Evolutionary conservation across 805 yeast genomes (phyloP), one percentile per base, ranked within the genome.

Genomic region (Lachancea cidri): DNA sequence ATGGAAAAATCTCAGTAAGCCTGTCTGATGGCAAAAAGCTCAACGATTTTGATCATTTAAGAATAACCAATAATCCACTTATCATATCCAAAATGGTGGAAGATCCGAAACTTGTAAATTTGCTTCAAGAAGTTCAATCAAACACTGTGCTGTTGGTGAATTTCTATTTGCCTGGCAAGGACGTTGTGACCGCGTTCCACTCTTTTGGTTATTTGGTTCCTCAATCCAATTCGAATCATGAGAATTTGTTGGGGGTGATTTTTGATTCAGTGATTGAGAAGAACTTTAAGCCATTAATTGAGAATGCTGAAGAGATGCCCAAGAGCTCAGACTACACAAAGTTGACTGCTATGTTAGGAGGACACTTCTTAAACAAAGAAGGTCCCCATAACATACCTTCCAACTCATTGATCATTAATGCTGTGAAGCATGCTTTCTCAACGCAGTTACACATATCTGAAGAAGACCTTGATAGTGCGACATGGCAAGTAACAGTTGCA

Each of bases 161-260:
- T 53, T 68, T 84, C 25, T 84, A 73, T 61, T 60, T 79, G 35
- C 77, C 79, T 15, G 65, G 57, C 30, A 60, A 54, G 36, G 65
- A 65, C 50, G 60, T 64, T 16, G 67, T 77, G n/a, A 38, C 47
- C 19, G 60, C 60, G 7, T 58, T 65, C 24, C 70, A 73, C 43
- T 95, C 97, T 29, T 91, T 91, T 70, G 98, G 98, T 1, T 86
- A 83, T 52, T 71, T 91, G 35, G 83, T 89, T 7, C 98, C 98
- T 5, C 52, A 58, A 40, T 50, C 64, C 3, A 55, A 58, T 32
- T 36, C 49, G 4, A 79, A 81, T 48, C 69, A 73, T 3, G 79
- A 77, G 36, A 68, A 74, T 15, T 64, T 88, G 13, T 67, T 91
- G 22, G 98, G 98, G 2, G 86, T 87, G 4, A 87, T 93, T 15